Conservation (phyloP, 257 asterid genomes). For the Scutellaria minor region DNA sequence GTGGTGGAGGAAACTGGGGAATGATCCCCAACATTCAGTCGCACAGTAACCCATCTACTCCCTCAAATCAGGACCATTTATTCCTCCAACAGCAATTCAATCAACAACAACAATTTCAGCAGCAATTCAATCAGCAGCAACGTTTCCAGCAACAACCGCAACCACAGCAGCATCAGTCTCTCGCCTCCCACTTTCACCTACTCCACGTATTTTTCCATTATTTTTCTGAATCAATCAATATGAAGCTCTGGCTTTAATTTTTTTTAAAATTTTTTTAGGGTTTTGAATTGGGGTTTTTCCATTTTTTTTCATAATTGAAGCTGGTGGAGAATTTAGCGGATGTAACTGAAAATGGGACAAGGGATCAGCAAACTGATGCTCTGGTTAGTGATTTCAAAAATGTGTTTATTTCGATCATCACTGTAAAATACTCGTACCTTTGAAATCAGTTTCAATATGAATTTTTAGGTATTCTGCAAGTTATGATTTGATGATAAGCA, state of each 20-base stretch:
- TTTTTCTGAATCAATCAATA: not conserved
- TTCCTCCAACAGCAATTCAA: conserved; percentile 67
- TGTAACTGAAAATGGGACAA: conserved; percentile 72
- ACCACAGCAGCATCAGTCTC: conserved; percentile 64
- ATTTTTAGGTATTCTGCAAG: too few species aligned
- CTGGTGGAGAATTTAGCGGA: conserved; percentile 93
- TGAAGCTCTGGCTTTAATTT: not conserved
- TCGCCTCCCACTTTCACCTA: conserved; percentile 80
- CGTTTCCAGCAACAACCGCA: conserved; percentile 52
- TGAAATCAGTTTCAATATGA: too few species aligned
- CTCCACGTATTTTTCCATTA: conserved; percentile 52
- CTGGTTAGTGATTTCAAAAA: conserved; percentile 54
- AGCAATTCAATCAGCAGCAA: conserved; percentile 61
- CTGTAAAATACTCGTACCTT: too few species aligned
- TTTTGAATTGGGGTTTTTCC: conserved; percentile 3
- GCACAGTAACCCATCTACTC: conserved; percentile 79
- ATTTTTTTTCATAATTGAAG: conserved; percentile 32
- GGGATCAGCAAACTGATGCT: conserved; percentile 95
- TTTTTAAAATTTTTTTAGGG: not conserved
- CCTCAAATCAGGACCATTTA: conserved; percentile 73
- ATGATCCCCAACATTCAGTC: conserved; percentile 84
- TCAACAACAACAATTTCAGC: conserved; percentile 55
- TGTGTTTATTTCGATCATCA: too few species aligned
- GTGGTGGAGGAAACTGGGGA: conserved; percentile 81
- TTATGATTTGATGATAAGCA: too few species aligned